phyloP scores from a whole-genome alignment of 805 yeast genomes.

The Yamadazyma philogaea region DNA sequence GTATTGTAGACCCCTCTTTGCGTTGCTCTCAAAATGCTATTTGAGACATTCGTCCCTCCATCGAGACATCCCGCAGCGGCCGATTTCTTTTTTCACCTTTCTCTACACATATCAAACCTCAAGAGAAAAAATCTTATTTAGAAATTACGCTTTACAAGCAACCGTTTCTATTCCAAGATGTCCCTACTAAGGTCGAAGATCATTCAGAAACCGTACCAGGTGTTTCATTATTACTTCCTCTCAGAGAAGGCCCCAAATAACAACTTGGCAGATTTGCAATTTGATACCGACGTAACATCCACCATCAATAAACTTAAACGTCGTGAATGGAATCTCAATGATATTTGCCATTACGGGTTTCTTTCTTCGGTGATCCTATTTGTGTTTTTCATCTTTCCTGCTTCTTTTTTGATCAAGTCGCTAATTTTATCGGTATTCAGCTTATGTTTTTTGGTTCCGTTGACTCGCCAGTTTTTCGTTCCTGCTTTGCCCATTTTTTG shows the following conservation, averaged over 20 bases:
- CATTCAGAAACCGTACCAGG: constrained; percentile 37
- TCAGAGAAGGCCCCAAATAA: constrained; percentile 50
- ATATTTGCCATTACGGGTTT: constrained; percentile 51
- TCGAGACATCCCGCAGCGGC: not conserved
- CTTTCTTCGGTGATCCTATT: constrained; percentile 51
- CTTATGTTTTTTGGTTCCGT: constrained; percentile 59
- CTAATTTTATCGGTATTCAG: constrained; percentile 41
- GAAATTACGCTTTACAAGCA: no score
- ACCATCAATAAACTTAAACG: constrained; percentile 41
- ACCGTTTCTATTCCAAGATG: constrained; percentile 6
- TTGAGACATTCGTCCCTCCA: no score
- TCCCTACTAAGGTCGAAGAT: constrained; percentile 18
- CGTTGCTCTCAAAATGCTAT: not conserved
- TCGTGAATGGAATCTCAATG: constrained; percentile 44
- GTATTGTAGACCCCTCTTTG: no score
- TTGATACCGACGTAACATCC: constrained; percentile 45
- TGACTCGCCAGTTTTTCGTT: constrained; percentile 79
- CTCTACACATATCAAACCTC: not conserved
- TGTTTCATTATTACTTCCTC: constrained; percentile 51
- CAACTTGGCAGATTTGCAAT: constrained; percentile 48
- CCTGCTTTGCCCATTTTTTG: constrained; percentile 79
- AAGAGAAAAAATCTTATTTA: not conserved
- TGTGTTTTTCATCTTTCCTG: constrained; percentile 59
- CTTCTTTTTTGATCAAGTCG: constrained; percentile 41
- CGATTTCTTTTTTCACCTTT: not conserved